These are phyloP conservation scores for Ophiostoma himal-ulmi DNA, from an alignment of 2,329 filamentous ascomycete genomes.

Conservation along the genomic window DNA sequence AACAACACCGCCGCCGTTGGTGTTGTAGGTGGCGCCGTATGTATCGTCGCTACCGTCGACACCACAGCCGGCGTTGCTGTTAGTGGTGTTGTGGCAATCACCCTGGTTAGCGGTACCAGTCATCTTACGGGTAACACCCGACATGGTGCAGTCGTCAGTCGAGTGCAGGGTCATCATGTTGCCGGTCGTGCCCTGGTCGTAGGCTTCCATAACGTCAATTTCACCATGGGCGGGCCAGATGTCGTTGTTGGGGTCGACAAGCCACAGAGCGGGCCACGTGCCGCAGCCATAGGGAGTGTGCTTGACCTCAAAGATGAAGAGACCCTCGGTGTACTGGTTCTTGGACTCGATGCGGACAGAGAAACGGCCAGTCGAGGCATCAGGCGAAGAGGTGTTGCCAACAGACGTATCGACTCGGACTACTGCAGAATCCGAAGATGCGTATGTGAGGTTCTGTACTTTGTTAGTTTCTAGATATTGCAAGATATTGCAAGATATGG, in stretches of 20 bases:
- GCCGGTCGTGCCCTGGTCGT: constrained; percentile 42
- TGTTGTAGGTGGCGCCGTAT: constrained; percentile 50
- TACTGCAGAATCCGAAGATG: constrained; percentile 47
- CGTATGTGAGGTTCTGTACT: constrained; percentile 57
- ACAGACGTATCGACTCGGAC: constrained; percentile 57
- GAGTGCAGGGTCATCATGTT: constrained; percentile 59
- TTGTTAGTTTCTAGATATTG: not conserved
- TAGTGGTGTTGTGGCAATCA: constrained; percentile 44
- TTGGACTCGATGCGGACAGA: constrained; percentile 60
- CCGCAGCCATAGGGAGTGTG: constrained; percentile 60
- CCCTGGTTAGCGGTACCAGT: constrained; percentile 39
- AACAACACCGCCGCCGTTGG: constrained; percentile 52
- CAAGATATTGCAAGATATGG: too few species aligned
- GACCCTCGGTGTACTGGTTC: constrained; percentile 52
- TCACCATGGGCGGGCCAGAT: constrained; percentile 42
- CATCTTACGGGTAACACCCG: constrained; percentile 48
- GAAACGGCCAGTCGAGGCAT: constrained; percentile 54
- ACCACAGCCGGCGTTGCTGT: constrained; percentile 51
- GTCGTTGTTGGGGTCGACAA: constrained; percentile 50
- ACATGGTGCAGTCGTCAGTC: constrained; percentile 45
- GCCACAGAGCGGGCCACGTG: constrained; percentile 62
- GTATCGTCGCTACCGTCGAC: constrained; percentile 41
- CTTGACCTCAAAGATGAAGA: constrained; percentile 62
- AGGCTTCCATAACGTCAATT: constrained; percentile 42
- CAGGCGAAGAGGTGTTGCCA: constrained; percentile 40